phyloP scores from a whole-genome alignment of 805 yeast species.

The Allodekkera sacchari region DNA sequence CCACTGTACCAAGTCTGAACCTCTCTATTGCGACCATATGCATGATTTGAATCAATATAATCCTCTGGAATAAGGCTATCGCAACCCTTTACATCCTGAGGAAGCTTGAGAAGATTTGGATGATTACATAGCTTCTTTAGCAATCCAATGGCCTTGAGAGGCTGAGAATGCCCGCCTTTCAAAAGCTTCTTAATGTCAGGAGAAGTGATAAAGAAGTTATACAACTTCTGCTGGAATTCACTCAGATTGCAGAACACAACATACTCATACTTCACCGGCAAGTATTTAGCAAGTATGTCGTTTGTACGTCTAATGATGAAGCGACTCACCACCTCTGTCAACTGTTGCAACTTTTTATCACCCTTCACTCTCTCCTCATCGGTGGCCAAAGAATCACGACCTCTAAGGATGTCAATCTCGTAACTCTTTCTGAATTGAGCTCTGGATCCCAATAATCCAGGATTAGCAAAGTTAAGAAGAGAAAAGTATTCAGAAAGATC shows the following conservation, averaged over 20 bases:
- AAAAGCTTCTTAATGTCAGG: slow-evolving; percentile 65
- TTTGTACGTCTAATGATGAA: slow-evolving; percentile 93
- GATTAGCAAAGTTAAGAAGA: slow-evolving; percentile 84
- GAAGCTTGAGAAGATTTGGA: slow-evolving; percentile 74
- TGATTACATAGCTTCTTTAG: slow-evolving; percentile 90
- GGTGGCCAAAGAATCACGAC: slow-evolving; percentile 85
- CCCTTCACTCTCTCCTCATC: slow-evolving; percentile 70
- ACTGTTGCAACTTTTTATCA: slow-evolving; percentile 56
- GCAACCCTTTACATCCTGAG: slow-evolving; percentile 69
- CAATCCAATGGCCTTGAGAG: slow-evolving; percentile 81
- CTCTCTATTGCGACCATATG: slow-evolving; percentile 54
- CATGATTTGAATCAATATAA: slow-evolving; percentile 39
- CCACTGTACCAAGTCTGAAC: slow-evolving; percentile 80
- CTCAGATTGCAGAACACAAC: slow-evolving; percentile 86
- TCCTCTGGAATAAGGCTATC: slow-evolving; percentile 65
- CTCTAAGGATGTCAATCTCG: slow-evolving; percentile 70
- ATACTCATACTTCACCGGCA: slow-evolving; percentile 94
- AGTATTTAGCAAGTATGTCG: slow-evolving; percentile 85
- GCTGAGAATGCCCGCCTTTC: slow-evolving; percentile 68
- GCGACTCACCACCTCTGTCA: slow-evolving; percentile 71
- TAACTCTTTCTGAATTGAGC: slow-evolving; percentile 76
- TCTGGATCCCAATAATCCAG: slow-evolving; percentile 83
- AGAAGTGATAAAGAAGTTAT: slow-evolving; percentile 67
- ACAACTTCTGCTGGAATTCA: slow-evolving; percentile 65
- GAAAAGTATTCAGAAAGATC: slow-evolving; percentile 93